Evolutionary conservation across 129 eudicot genomes (phyloP), one percentile per base, ranked within the genome.

Genomic region (Smallanthus sonchifolius): DNA sequence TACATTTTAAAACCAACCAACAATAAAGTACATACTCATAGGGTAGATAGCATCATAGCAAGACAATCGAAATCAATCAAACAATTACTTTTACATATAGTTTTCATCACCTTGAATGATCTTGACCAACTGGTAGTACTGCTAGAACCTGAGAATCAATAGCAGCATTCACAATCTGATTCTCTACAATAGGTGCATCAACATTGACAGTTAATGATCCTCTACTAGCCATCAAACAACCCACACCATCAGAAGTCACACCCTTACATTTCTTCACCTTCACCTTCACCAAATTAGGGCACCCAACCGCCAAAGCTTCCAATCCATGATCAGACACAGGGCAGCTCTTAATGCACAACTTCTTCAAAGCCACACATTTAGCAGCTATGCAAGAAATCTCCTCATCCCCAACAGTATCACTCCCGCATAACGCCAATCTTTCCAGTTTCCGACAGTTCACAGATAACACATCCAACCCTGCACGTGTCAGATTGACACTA

Each of bases 281-380:
- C 35, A 91, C 77, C 69, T 91, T 91, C 67, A 87, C 95, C 87
- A 91, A 80, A 80, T 91, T 87, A 4, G 97, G 97, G 74, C 97
- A 91, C 20, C 97, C 95, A 62, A 77, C 56, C 2, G 89, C 94
- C 38, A 91, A 72, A 4, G 95, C 97, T 71, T 82, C 87, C 81
- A 90, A 85, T 15, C 96, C 96, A 51, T 77, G 79, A 76, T 90
- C 94, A 10, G 96, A 85, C 4, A 90, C 86, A 3, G 94, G 91
- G 55, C 96, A 87, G 40, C 85, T 87, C 82, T 90, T 90, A 57
- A 90, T 82, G 57, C 96, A 90, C 6, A 90, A 78, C 83, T 87
- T 90, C 75, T 77, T 90, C 75, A 90, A 80, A 2, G 96, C 91
- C 24, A 60, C 52, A 37, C 86, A 90, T 48, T 90, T 90, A n/a